Conservation (phyloP, 2,329 filamentous ascomycete species). For the Talaromyces sp. region DNA sequence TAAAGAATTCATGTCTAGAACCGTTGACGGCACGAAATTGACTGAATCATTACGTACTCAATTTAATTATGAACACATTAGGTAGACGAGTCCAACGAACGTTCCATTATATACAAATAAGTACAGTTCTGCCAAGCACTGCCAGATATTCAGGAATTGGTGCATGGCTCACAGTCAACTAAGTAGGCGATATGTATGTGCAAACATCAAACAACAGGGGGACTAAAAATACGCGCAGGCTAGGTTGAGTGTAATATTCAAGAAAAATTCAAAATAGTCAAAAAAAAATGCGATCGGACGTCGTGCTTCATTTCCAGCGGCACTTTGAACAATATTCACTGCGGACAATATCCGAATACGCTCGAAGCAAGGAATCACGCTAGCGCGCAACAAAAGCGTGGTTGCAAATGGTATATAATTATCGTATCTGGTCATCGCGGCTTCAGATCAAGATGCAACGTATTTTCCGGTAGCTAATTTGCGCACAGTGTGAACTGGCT, state of each 20-base stretch:
- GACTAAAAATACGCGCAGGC: not conserved
- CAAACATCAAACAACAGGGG: not conserved
- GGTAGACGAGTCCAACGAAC: not conserved
- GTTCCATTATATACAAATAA: not conserved
- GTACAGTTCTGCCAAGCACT: not conserved
- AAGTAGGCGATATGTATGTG: not conserved
- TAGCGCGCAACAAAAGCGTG: not conserved
- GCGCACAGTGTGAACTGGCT: slow-evolving; percentile 58
- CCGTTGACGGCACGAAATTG: too few species aligned
- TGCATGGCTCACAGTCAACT: not conserved
- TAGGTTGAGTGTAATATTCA: not conserved
- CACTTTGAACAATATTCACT: too few species aligned
- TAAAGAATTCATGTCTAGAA: not conserved
- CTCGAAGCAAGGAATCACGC: too few species aligned
- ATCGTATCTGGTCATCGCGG: not conserved
- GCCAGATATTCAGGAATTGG: not conserved
- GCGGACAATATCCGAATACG: too few species aligned
- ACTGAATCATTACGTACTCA: not conserved
- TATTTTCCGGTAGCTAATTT: slow-evolving; percentile 75
- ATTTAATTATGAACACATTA: not conserved
- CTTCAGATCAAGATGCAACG: slow-evolving; percentile 45
- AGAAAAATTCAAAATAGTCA: not conserved
- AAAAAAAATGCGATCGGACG: not conserved
- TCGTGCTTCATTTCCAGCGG: too few species aligned
- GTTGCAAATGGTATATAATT: not conserved